Evolutionary conservation across 2,329 filamentous ascomycete species (phyloP).

Genomic region (Xylariaceae sp.): DNA sequence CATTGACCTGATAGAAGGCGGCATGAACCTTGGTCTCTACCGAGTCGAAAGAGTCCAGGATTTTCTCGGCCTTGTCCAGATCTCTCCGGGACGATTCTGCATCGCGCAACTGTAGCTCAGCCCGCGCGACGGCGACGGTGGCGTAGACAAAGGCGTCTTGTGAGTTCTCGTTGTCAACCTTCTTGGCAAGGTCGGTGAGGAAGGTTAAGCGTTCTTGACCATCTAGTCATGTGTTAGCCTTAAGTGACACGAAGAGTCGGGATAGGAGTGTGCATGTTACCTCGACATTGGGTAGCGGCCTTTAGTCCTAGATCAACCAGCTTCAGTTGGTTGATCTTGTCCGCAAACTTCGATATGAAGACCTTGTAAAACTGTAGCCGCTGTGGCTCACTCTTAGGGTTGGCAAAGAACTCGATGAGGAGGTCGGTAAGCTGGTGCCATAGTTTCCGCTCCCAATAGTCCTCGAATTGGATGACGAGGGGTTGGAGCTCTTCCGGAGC

Average conservation of each 20-base stretch:
- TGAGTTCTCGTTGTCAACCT: conserved; percentile 89
- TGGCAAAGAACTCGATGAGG: conserved; percentile 85
- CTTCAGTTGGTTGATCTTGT: conserved; percentile 99
- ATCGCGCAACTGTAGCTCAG: conserved; percentile 81
- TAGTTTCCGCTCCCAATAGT: conserved; percentile 96
- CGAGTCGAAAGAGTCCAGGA: conserved; percentile 89
- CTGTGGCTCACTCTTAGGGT: conserved; percentile 79
- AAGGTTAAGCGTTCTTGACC: conserved; percentile 86
- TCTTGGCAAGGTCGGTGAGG: conserved; percentile 80
- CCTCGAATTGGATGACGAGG: conserved; percentile 90
- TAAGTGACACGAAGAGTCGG: neutral
- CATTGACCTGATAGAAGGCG: conserved; percentile 93
- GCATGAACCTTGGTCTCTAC: conserved; percentile 96
- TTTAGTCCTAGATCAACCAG: conserved; percentile 89
- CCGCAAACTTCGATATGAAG: conserved; percentile 94
- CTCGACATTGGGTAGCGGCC: conserved; percentile 82
- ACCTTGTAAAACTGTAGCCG: conserved; percentile 90
- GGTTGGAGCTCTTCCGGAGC: conserved; percentile 87
- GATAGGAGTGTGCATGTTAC: conserved; percentile 51
- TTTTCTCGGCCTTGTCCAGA: conserved; percentile 83
- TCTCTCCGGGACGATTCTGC: conserved; percentile 84
- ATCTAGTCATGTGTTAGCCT: conserved; percentile 58
- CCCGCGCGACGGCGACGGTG: conserved; percentile 84
- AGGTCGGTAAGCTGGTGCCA: conserved; percentile 98
- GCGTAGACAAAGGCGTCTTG: conserved; percentile 97